phyloP scores from a whole-genome alignment of 441 rosid species.

The Erodium texanum region DNA sequence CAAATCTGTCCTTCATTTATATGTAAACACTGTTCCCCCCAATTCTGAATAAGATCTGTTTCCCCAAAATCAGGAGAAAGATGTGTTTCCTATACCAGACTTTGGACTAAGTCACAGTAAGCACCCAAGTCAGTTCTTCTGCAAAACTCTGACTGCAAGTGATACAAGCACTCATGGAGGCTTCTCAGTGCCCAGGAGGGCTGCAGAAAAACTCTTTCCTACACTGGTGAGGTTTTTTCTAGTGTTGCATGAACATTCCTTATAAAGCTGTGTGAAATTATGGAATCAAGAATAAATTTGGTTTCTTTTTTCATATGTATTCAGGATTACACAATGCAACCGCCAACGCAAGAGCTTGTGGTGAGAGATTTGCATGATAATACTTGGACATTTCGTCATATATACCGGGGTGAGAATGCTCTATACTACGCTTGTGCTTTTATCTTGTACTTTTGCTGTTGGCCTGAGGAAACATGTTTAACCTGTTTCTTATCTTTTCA shows the following conservation, averaged over 20 bases:
- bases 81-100: slow-evolving; percentile 76
- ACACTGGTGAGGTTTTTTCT: slow-evolving; percentile 46
- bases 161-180: no score
- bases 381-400: slow-evolving; percentile 84
- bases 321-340: slow-evolving; percentile 87
- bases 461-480: background rate
- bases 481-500: background rate
- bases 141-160: slow-evolving; percentile 85
- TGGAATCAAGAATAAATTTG: background rate
- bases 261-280: background rate
- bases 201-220: slow-evolving; percentile 93
- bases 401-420: slow-evolving; percentile 59
- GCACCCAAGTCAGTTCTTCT: slow-evolving; percentile 77
- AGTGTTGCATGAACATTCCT: background rate
- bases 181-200: slow-evolving; percentile 90
- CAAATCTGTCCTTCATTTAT: no score
- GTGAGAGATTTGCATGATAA: slow-evolving; percentile 88
- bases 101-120: slow-evolving; percentile 57
- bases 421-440: background rate
- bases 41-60: background rate
- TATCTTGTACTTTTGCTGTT: background rate
- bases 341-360: slow-evolving; percentile 83
- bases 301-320: background rate
- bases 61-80: slow-evolving; percentile 68
- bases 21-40: no score